phyloP scores from a whole-genome alignment of 805 yeast genomes.

The Millerago galiae region DNA sequence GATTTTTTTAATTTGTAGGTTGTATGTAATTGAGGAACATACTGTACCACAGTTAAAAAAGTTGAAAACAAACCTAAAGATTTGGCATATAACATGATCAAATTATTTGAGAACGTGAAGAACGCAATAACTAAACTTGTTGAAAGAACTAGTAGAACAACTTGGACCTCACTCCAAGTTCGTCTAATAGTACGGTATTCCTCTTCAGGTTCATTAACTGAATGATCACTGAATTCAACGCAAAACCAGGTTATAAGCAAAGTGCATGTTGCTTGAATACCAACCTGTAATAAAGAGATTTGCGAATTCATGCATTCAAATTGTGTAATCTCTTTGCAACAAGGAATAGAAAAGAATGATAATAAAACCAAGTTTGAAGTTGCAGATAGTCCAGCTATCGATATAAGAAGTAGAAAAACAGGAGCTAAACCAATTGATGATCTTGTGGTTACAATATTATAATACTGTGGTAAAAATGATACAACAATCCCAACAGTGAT shows the following conservation, averaged over 20 bases:
- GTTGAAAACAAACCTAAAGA: conserved; percentile 62
- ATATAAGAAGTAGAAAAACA: conserved; percentile 61
- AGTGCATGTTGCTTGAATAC: conserved; percentile 55
- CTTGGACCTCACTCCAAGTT: conserved; percentile 35
- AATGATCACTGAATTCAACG: conserved; percentile 37
- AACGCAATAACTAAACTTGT: conserved; percentile 29
- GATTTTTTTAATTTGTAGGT: conserved; percentile 67
- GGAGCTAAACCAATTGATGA: conserved; percentile 79
- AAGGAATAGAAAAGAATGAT: conserved; percentile 52
- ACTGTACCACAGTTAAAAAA: conserved; percentile 58
- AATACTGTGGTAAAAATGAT: conserved; percentile 74
- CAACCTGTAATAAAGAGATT: conserved; percentile 60
- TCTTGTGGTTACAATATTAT: conserved; percentile 46
- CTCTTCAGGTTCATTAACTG: conserved; percentile 31
- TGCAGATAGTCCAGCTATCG: conserved; percentile 61
- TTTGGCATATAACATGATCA: conserved; percentile 41
- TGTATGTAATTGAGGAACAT: conserved; percentile 72
- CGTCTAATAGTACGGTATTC: conserved; percentile 37
- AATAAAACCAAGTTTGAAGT: conserved; percentile 60
- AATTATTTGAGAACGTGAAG: conserved; percentile 9
- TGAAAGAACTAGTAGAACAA: conserved; percentile 29
- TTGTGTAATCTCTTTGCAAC: conserved; percentile 43
- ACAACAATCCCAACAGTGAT: conserved; percentile 62
- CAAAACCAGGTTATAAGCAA: conserved; percentile 50
- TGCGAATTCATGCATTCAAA: conserved; percentile 65